Evolutionary conservation across 129 eudicot species (phyloP).

Genomic region (Flaveria linearis): DNA sequence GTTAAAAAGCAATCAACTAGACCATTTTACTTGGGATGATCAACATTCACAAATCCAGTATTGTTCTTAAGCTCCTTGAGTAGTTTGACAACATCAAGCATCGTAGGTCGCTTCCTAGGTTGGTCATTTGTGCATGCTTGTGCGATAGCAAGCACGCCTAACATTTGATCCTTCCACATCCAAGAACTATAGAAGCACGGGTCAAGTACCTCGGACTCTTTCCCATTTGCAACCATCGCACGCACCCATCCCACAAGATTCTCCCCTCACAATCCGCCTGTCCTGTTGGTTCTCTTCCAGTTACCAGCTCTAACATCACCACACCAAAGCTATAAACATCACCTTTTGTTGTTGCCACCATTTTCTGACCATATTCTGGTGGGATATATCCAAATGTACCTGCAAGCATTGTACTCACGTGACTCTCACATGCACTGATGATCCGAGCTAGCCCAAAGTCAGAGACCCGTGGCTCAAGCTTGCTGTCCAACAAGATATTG

Average conservation of each 20-base stretch:
- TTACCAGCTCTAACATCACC: constrained; percentile 84
- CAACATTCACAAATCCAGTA: constrained; percentile 27
- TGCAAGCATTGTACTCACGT: constrained; percentile 82
- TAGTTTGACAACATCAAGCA: constrained; percentile 77
- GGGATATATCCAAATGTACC: constrained; percentile 94
- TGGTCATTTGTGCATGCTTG: constrained; percentile 71
- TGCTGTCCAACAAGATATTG: constrained; percentile 73
- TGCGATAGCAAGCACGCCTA: constrained; percentile 68
- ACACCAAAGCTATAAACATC: constrained; percentile 95
- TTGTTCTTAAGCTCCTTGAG: constrained; percentile 60
- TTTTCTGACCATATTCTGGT: constrained; percentile 88
- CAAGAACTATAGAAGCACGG: constrained; percentile 42
- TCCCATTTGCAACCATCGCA: constrained; percentile 56
- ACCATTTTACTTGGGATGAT: constrained; percentile 24
- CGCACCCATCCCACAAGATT: constrained; percentile 94
- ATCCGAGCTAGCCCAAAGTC: constrained; percentile 93
- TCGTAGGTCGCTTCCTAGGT: constrained; percentile 76
- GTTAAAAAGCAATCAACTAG: not conserved
- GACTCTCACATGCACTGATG: constrained; percentile 94
- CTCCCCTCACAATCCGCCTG: constrained; percentile 83
- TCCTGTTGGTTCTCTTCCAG: constrained; percentile 83
- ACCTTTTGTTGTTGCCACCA: constrained; percentile 86
- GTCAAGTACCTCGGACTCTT: constrained; percentile 62
- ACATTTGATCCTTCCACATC: constrained; percentile 68
- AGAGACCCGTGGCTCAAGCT: constrained; percentile 81